Evolutionary conservation across 2,329 filamentous ascomycete genomes (phyloP).

Genomic region (Septoria petroselini): DNA sequence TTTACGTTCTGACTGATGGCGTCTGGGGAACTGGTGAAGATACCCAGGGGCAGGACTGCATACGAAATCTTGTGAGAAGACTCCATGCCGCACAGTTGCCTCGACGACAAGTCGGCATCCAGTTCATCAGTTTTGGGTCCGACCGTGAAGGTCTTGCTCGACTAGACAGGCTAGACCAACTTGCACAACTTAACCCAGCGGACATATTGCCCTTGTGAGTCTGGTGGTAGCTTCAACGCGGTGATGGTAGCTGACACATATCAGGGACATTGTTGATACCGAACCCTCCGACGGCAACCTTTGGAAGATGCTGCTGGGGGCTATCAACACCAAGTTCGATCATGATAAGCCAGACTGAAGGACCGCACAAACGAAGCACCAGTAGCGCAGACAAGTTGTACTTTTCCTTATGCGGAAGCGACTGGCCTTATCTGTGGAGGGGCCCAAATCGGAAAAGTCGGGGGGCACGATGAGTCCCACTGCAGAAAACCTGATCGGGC

Average conservation of each 20-base stretch:
- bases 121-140: constrained; percentile 32
- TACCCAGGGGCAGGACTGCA: neutral
- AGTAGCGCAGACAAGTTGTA: too few species aligned
- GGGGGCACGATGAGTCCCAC: too few species aligned
- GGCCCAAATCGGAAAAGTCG: too few species aligned
- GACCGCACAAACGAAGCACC: too few species aligned
- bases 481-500: too few species aligned
- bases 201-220: too few species aligned
- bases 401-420: too few species aligned
- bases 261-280: constrained; percentile 32
- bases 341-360: too few species aligned
- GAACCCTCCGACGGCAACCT: constrained; percentile 28
- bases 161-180: constrained; percentile 23
- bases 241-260: too few species aligned
- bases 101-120: constrained; percentile 26
- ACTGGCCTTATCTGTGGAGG: too few species aligned
- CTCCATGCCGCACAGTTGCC: neutral
- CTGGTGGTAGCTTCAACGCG: too few species aligned
- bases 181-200: too few species aligned
- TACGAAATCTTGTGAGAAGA: constrained; percentile 3
- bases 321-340: constrained; percentile 21
- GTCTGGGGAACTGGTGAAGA: constrained; percentile 1
- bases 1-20: constrained; percentile 20
- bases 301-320: constrained; percentile 34
- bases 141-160: constrained; percentile 14